Evolutionary conservation across 352 stramenopile genomes (phyloP), one percentile per base, ranked within the genome.

Genomic region (Phytophthora crassamura): DNA sequence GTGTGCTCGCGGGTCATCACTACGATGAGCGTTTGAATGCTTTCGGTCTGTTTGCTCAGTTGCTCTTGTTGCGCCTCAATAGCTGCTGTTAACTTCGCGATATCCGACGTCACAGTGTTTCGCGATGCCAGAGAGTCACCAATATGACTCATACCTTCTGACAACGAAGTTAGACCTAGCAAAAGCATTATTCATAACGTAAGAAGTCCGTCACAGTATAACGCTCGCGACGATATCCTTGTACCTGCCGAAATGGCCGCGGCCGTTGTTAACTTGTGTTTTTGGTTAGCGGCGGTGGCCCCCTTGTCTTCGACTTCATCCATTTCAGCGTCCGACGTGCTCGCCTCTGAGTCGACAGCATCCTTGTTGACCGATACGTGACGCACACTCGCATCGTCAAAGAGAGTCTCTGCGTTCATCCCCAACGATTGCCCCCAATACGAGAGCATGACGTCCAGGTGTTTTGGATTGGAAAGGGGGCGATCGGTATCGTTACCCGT

Each of bases 401-500:
- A 49, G 0, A 58, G 25, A 7, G 36, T 47, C 20, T 47, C 38
- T 7, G 38, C 50, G 15, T 58, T 33, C 28, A 32, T 40, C 7
- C 50, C 50, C 35, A 40, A 25, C n/a, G 20, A 30, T 39, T 39
- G 11, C 3, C 22, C 46, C 28, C 46, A 41, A 14, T 41, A 41
- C n/a, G 16, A n/a, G 30, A 49, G 8, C 50, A 58, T 48, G 16
- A 18, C 32, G 11, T 48, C 38, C 5, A 58, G 11, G n/a, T 58
- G n/a, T 20, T 48, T 39, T 16, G 36, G 38, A 8, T 40, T 52
- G 28, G 9, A 11, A 40, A 4, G 45, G 16, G 14, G 50, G 7
- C 15, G 50, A 6, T 58, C 22, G 12, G 38, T 58, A n/a, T 48
- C 35, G 35, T 58, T 48, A 9, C 50, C 36, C n/a, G 4, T 58